Conservation (phyloP, 441 rosid species). For the Metrosideros polymorpha region DNA sequence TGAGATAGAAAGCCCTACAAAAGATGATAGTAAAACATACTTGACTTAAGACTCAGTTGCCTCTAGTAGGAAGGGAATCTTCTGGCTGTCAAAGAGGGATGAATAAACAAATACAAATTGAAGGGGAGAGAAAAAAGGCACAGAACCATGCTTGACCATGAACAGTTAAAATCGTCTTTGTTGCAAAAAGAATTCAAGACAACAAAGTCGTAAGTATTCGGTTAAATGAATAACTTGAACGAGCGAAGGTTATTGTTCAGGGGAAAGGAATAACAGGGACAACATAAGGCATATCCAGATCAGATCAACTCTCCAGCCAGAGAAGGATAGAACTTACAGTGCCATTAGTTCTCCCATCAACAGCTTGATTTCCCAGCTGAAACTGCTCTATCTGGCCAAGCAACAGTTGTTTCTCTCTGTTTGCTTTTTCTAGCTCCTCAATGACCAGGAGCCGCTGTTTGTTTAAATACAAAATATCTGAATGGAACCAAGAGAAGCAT, state of each 20-base stretch:
- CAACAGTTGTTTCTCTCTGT: slow-evolving; percentile 42
- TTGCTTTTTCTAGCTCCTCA: slow-evolving; percentile 44
- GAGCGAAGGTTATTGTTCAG: background rate
- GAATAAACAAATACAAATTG: background rate
- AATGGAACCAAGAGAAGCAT: background rate
- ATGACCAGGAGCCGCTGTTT: slow-evolving; percentile 55
- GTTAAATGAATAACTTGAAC: background rate
- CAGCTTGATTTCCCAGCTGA: slow-evolving; percentile 25
- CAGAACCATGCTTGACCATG: background rate
- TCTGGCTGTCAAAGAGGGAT: background rate
- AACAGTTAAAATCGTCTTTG: background rate
- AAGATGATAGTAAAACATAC: background rate
- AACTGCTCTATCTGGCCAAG: slow-evolving; percentile 36
- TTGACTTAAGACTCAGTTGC: background rate
- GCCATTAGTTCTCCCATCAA: slow-evolving; percentile 27
- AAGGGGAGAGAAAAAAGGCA: background rate
- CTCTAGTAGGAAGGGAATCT: background rate
- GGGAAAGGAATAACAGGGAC: background rate
- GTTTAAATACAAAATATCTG: slow-evolving; percentile 62
- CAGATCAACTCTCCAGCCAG: background rate
- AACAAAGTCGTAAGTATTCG: background rate
- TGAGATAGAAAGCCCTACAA: background rate
- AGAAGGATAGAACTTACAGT: background rate
- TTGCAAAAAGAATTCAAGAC: background rate
- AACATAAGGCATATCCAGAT: background rate